phyloP scores from a whole-genome alignment of 1,284 basidiomycete species.

The Hemileccinum hortonii region DNA sequence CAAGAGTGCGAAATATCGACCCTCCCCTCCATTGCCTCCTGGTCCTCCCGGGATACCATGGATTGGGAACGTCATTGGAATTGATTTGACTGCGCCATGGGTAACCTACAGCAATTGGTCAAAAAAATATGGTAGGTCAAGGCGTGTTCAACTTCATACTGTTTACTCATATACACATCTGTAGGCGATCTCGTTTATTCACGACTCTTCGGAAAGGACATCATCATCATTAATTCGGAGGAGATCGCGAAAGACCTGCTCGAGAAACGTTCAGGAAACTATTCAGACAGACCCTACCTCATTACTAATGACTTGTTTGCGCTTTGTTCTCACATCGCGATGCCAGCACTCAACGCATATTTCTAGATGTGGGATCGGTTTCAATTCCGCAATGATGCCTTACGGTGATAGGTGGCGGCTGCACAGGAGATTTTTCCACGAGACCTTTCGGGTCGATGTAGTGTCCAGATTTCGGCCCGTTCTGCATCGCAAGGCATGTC shows the following conservation, averaged over 20 bases:
- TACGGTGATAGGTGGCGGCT: too few species aligned
- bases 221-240: slow-evolving; percentile 22
- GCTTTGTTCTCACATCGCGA: neutral
- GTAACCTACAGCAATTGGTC: slow-evolving; percentile 12
- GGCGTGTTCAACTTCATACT: neutral
- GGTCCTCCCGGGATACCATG: slow-evolving; percentile 3
- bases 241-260: slow-evolving; percentile 18
- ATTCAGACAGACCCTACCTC: slow-evolving; percentile 17
- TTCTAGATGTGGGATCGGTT: slow-evolving; percentile 9
- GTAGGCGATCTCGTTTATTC: slow-evolving; percentile 17
- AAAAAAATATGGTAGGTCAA: slow-evolving; percentile 10
- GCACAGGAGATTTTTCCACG: too few species aligned
- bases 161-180: neutral
- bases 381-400: neutral
- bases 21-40: neutral
- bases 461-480: slow-evolving; percentile 6
- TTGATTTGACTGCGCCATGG: slow-evolving; percentile 8
- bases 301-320: slow-evolving; percentile 12
- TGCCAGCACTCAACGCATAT: neutral
- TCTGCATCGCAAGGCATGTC: slow-evolving; percentile 15
- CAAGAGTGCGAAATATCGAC: neutral
- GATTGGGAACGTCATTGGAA: slow-evolving; percentile 1
- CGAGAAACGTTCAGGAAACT: slow-evolving; percentile 10
- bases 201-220: slow-evolving; percentile 12
- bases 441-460: neutral